Evolutionary conservation across 352 stramenopile genomes (phyloP), one percentile per base, ranked within the genome.

Genomic region (Globisporangium perplexum): DNA sequence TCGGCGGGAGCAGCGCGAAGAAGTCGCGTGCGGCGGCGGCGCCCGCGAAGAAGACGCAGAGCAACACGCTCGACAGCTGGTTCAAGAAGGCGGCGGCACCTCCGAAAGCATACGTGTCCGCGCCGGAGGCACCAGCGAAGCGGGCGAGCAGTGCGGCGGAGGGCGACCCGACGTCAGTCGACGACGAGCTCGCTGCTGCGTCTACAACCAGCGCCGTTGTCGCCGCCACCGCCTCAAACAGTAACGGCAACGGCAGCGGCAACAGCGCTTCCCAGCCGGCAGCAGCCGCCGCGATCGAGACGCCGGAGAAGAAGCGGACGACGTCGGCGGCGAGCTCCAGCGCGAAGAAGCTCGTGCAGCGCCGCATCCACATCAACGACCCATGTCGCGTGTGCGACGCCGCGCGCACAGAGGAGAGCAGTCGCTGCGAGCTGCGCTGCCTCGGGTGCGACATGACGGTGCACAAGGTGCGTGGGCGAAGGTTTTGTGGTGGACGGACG

Each of bases 341-440:
- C 31, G 53, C 50, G 11, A 77, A 71, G 52, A 80, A 78, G 44
- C 70, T 90, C n/a, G 65, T 83, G 33, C 79, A 90, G 69, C 76
- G 79, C 24, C 74, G 78, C 20, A 90, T 90, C 43, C 66, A 83
- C 51, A 70, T 88, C 54, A 84, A 69, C 22, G 74, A 88, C 55
- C 61, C 74, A 42, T 90, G 79, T 49, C 79, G 74, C 31, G 79
- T 88, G 12, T 90, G 77, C 36, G 73, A 80, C 22, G 69, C 51
- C 39, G 71, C 68, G 52, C 83, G 73, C 44, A 71, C 69, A 6
- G 73, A 85, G n/a, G 68, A 69, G 15, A 59, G 55, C 12, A 66
- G 60, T 50, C 65, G 79, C 12, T 90, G 79, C 30, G 76, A 87
- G 50, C 51, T 84, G 55, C 77, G 78, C 54, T 90, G 79, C 36